Conservation (phyloP, 345 rosid genomes). For the Psidium friedrichsthalianum region DNA sequence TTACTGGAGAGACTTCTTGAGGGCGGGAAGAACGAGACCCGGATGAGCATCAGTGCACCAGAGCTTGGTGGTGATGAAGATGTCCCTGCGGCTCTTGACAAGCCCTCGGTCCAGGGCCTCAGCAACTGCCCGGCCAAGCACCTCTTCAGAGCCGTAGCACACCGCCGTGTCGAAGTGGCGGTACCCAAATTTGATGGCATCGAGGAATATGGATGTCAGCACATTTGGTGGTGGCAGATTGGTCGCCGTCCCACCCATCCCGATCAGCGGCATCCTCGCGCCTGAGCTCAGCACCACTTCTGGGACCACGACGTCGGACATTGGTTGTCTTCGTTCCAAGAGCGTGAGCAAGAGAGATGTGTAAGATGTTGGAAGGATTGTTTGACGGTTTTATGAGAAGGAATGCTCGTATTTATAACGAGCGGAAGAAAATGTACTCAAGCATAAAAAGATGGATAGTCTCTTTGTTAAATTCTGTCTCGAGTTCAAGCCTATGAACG, state of each 20-base stretch:
- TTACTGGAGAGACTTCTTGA: constrained; percentile 19
- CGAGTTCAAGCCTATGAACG: too few relatives aligned
- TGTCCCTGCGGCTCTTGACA: constrained; percentile 24
- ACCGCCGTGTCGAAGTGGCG: constrained; percentile 68
- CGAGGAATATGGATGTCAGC: constrained; percentile 12
- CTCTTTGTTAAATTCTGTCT: too few relatives aligned
- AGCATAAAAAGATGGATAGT: too few relatives aligned
- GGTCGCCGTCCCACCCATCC: constrained; percentile 9
- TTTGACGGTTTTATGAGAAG: background rate
- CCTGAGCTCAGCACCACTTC: constrained; percentile 13
- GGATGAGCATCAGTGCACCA: constrained; percentile 41
- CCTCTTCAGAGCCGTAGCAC: constrained; percentile 32
- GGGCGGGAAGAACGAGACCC: constrained; percentile 40
- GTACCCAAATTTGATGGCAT: constrained; percentile 41
- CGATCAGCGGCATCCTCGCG: constrained; percentile 27
- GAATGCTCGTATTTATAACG: background rate
- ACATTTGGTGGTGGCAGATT: constrained; percentile 1
- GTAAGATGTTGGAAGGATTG: too few relatives aligned
- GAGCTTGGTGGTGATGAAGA: constrained; percentile 56
- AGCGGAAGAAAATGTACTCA: too few relatives aligned
- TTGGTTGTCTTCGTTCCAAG: background rate
- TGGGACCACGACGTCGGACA: background rate
- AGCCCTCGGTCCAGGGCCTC: constrained; percentile 32
- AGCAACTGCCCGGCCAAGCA: constrained; percentile 35
- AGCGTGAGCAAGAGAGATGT: background rate